Percentiles rank a stretch among this genome's conserved stretches.
Evolutionary conservation across 129 eudicot genomes (phyloP).

Genomic region (Escallonia rubra): DNA sequence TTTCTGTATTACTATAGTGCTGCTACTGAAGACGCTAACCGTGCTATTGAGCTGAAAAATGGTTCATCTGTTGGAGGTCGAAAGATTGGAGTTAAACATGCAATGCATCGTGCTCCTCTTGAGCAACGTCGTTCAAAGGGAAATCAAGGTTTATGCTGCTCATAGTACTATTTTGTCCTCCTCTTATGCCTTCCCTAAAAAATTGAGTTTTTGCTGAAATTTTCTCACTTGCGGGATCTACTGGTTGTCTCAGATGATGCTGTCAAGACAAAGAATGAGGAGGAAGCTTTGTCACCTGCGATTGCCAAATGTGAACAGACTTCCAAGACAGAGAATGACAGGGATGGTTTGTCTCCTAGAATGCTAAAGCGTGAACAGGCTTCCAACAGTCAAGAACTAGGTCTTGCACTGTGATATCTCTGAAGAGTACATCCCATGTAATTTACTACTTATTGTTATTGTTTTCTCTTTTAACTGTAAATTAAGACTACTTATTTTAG

Average conservation of each 20-base stretch:
- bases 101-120: slow-evolving; percentile 78
- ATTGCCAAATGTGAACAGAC: slow-evolving; percentile 22
- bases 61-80: slow-evolving; percentile 84
- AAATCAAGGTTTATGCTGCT: slow-evolving; percentile 48
- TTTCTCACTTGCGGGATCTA: not conserved
- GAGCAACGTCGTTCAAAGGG: slow-evolving; percentile 77
- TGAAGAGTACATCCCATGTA: not conserved
- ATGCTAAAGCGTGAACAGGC: slow-evolving; percentile 23
- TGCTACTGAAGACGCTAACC: slow-evolving; percentile 75
- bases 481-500: slow-evolving; percentile 11
- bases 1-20: slow-evolving; percentile 38
- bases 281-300: slow-evolving; percentile 25
- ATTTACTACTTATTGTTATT: not conserved
- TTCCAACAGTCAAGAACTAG: slow-evolving; percentile 30
- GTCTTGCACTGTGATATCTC: slow-evolving; percentile 20
- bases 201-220: not conserved
- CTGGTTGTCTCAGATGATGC: slow-evolving; percentile 21
- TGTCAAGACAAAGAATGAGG: slow-evolving; percentile 15
- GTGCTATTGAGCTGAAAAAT: slow-evolving; percentile 86
- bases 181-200: not conserved
- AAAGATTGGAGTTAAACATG: slow-evolving; percentile 77
- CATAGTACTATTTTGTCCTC: not conserved
- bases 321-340: slow-evolving; percentile 19
- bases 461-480: not conserved
- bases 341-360: slow-evolving; percentile 24